These are phyloP conservation scores for Morella rubra DNA, from an alignment of 306 rosid species.

Conservation along the genomic window DNA sequence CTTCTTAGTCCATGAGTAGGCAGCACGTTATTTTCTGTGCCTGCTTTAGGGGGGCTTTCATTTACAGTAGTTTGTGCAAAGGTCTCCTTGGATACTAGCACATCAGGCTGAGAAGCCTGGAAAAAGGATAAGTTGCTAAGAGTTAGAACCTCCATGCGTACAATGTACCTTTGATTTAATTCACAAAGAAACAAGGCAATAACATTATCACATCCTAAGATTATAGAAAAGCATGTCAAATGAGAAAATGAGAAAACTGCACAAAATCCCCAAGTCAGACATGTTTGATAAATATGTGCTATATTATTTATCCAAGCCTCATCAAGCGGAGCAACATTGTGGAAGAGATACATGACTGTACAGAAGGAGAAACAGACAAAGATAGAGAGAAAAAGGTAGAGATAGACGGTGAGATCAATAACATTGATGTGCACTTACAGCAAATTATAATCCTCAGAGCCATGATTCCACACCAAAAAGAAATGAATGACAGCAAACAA, in stretches of 20 bases:
- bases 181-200: constrained; percentile 2
- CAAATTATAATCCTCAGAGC: neutral
- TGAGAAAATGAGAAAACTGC: neutral
- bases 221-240: neutral
- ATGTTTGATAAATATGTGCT: neutral
- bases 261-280: neutral
- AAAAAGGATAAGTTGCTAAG: constrained; percentile 28
- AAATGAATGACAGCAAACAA: neutral
- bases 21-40: constrained; percentile 38
- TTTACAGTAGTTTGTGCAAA: constrained; percentile 33
- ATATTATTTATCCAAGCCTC: neutral
- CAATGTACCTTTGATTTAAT: neutral
- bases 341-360: neutral
- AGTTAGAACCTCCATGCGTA: constrained; percentile 4
- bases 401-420: neutral
- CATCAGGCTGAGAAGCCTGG: constrained; percentile 41
- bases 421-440: neutral
- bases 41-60: constrained; percentile 46
- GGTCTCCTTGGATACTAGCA: constrained; percentile 45
- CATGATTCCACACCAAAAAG: neutral
- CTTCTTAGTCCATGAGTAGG: constrained; percentile 75
- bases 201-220: neutral
- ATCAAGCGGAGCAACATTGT: neutral
- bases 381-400: neutral
- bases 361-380: neutral